phyloP scores from a whole-genome alignment of 352 stramenopile species.

The Phytophthora hybrid region DNA sequence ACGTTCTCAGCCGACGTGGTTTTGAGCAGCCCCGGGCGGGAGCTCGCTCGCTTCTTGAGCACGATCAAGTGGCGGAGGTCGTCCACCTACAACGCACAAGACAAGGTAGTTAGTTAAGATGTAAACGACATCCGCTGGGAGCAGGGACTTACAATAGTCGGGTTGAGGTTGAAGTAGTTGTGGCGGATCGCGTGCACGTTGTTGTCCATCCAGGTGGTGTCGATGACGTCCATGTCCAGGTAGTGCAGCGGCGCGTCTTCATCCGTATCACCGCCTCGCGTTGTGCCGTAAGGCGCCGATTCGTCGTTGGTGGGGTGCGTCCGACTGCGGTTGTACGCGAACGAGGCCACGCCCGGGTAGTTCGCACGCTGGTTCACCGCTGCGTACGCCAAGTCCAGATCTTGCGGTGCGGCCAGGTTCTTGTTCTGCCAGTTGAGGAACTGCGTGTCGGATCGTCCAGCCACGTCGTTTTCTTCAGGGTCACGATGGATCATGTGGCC shows the following conservation, averaged over 20 bases:
- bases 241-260: slow-evolving; percentile 46
- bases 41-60: slow-evolving; percentile 57
- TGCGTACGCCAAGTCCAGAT: slow-evolving; percentile 64
- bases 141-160: slow-evolving; percentile 65
- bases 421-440: slow-evolving; percentile 53
- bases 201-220: slow-evolving; percentile 89
- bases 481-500: slow-evolving; percentile 66
- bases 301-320: slow-evolving; percentile 22
- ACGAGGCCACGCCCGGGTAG: slow-evolving; percentile 60
- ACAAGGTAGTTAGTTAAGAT: slow-evolving; percentile 3
- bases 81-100: slow-evolving; percentile 40
- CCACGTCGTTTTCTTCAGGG: slow-evolving; percentile 34
- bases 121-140: neutral
- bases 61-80: slow-evolving; percentile 76
- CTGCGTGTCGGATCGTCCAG: slow-evolving; percentile 41
- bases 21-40: slow-evolving; percentile 62
- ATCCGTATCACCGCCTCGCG: slow-evolving; percentile 15
- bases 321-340: slow-evolving; percentile 60
- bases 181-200: slow-evolving; percentile 88
- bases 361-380: slow-evolving; percentile 63
- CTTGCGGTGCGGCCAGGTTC: slow-evolving; percentile 43
- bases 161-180: slow-evolving; percentile 91
- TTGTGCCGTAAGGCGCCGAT: slow-evolving; percentile 40
- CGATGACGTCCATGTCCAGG: slow-evolving; percentile 89
- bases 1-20: slow-evolving; percentile 72